Evolutionary conservation across 2,329 filamentous ascomycete genomes (phyloP), one percentile per base, ranked within the genome.

Genomic region (Magnaporthiopsis poae): DNA sequence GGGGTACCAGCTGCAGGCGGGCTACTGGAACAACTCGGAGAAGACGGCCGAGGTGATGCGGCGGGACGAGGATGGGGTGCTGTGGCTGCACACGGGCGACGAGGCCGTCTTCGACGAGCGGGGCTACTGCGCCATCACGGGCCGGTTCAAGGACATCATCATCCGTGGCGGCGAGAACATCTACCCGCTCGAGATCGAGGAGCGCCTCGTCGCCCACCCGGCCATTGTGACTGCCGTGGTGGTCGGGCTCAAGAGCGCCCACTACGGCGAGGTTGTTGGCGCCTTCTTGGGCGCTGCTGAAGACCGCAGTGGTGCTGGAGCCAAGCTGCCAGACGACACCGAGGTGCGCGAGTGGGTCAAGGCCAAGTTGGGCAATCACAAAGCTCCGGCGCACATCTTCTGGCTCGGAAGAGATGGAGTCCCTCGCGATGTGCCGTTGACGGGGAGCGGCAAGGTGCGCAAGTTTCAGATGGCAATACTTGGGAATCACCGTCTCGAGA

Each of bases 61-160:
- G 27, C 75, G 81, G 29, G 83, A 86, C 70, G 77, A 80, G 66
- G 77, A 81, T 0, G 82, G 84, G 0, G 77, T 83, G 27, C 71
- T 87, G 68, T 91, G 89, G 88, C 78, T 75, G 69, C 84, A 86
- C 69, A 90, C 88, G 0, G 88, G 88, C 0, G 90, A 93, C 72
- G 83, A 90, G 69, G 83, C 91, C 46, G 80, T 88, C 8, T 86
- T 88, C 67, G 88, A 91, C 67, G 83, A 86, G 46, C 77, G 86
- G 11, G 89, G 88, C 0, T 90, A 90, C 73, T 91, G 88, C 70
- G 82, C 80, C 8, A 91, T 92, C 70, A 92, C 89, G 0, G 89
- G 90, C 0, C 80, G 89, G 27, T 90, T 91, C 77, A 92, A 92
- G 77, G 90, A 92, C 68, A 91, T 92, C 52, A 91, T 92, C 67